Percentiles rank a stretch among this genome's conserved stretches.
These are phyloP conservation scores for Fusarium tuaranense DNA, from an alignment of 2,329 filamentous ascomycete genomes.

Conservation along the genomic window DNA sequence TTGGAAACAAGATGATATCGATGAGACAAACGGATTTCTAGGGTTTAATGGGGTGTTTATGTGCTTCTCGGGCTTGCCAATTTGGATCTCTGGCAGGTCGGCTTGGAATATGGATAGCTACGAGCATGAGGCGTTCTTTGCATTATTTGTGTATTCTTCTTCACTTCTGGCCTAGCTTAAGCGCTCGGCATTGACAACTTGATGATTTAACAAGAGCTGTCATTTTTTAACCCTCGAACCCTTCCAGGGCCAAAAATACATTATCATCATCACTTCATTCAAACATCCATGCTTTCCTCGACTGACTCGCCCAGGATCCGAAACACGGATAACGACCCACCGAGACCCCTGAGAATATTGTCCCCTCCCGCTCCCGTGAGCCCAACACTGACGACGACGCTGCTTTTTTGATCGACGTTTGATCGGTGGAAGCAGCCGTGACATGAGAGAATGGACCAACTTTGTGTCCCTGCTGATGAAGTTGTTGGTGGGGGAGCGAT, in stretches of 20 bases:
- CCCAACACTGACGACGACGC: constrained; percentile 9
- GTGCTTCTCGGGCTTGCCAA: constrained; percentile 10
- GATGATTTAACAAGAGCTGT: background rate
- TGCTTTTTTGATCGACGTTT: constrained; percentile 19
- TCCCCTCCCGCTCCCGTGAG: background rate
- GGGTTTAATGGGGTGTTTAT: constrained; percentile 27
- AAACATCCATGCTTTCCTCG: background rate
- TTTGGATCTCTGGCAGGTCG: constrained; percentile 17
- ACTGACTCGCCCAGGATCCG: constrained; percentile 15
- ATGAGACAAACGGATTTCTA: constrained; percentile 1
- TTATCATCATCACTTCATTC: constrained; percentile 13
- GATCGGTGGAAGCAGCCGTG: background rate
- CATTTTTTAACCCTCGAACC: background rate
- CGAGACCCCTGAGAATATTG: constrained; percentile 31
- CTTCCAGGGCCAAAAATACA: constrained; percentile 6
- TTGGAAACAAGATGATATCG: background rate
- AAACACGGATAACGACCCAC: constrained; percentile 30
- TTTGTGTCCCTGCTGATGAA: background rate
- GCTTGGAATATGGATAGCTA: constrained; percentile 1
- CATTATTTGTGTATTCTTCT: constrained; percentile 3
- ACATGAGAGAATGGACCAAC: background rate
- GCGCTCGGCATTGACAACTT: constrained; percentile 17
- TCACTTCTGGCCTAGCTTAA: constrained; percentile 12
- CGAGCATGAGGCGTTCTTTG: constrained; percentile 28
- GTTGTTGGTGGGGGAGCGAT: background rate